Evolutionary conservation across 1,284 basidiomycete species (phyloP).

Genomic region (Apiotrichum mycotoxinovorans): DNA sequence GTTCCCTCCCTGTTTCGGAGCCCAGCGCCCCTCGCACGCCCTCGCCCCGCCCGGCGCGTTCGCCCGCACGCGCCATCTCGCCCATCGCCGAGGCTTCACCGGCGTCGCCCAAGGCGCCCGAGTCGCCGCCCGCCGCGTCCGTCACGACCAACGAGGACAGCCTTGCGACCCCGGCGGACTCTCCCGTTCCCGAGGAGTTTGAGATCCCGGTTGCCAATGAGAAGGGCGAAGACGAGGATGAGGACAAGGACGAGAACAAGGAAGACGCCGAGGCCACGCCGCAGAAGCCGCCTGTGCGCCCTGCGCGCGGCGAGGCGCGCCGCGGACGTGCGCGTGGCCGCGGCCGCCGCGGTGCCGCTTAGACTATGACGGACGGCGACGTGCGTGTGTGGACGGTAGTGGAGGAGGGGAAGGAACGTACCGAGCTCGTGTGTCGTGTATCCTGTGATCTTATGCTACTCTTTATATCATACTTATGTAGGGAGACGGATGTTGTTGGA

Average conservation of each 20-base stretch:
- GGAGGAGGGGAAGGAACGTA: too few species aligned
- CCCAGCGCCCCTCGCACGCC: too few species aligned
- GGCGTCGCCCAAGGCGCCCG: not conserved
- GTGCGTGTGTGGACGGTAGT: too few species aligned
- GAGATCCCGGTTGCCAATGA: not conserved
- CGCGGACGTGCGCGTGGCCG: too few species aligned
- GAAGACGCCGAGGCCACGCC: not conserved
- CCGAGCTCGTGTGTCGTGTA: too few species aligned
- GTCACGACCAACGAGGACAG: constrained; percentile 1
- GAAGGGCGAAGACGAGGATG: not conserved
- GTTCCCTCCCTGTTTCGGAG: too few species aligned
- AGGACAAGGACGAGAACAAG: not conserved
- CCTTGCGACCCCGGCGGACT: constrained; percentile 1
- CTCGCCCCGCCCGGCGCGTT: not conserved
- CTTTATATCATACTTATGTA: too few species aligned
- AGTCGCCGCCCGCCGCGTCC: not conserved
- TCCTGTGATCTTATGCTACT: too few species aligned
- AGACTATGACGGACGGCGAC: too few species aligned
- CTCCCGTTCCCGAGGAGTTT: not conserved
- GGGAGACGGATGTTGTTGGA: too few species aligned
- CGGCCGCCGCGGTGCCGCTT: not conserved
- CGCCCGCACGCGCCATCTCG: not conserved
- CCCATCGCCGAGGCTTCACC: not conserved
- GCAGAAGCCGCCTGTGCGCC: too few species aligned
- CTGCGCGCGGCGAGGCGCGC: too few species aligned